These are phyloP conservation scores for Glycyrrhiza uralensis DNA, from an alignment of 306 rosid genomes.

Conservation along the genomic window DNA sequence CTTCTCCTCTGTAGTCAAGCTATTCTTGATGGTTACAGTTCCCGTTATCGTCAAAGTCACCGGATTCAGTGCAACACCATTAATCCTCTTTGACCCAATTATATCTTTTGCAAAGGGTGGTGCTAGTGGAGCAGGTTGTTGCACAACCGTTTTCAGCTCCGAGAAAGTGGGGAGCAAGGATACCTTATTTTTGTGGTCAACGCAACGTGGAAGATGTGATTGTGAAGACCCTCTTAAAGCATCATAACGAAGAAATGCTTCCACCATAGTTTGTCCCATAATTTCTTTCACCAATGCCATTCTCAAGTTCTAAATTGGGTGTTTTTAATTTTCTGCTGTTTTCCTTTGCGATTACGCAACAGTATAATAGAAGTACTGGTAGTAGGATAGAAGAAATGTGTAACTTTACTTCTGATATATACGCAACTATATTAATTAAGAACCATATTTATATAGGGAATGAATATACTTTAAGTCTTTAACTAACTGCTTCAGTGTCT, in stretches of 20 bases:
- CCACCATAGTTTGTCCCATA: conserved; percentile 1
- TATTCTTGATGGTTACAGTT: conserved; percentile 4
- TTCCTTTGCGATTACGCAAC: neutral
- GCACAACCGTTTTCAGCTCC: neutral
- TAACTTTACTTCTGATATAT: neutral
- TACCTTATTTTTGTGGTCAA: neutral
- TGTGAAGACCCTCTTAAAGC: neutral
- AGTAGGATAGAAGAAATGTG: neutral
- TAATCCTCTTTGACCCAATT: neutral
- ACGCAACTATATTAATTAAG: neutral
- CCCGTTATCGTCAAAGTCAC: neutral
- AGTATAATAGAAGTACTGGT: no score
- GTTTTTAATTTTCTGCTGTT: neutral
- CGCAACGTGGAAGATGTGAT: neutral
- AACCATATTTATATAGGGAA: neutral
- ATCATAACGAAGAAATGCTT: neutral
- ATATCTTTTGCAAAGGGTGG: neutral
- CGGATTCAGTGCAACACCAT: neutral
- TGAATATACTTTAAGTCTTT: no score
- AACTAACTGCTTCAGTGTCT: no score
- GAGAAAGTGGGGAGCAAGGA: neutral
- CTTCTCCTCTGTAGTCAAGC: neutral
- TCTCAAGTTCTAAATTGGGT: neutral
- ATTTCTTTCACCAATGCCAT: conserved; percentile 22
- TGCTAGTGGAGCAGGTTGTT: neutral